Evolutionary conservation across 148 eudicot species (phyloP).

Genomic region (Rhododendron ferrugineum): DNA sequence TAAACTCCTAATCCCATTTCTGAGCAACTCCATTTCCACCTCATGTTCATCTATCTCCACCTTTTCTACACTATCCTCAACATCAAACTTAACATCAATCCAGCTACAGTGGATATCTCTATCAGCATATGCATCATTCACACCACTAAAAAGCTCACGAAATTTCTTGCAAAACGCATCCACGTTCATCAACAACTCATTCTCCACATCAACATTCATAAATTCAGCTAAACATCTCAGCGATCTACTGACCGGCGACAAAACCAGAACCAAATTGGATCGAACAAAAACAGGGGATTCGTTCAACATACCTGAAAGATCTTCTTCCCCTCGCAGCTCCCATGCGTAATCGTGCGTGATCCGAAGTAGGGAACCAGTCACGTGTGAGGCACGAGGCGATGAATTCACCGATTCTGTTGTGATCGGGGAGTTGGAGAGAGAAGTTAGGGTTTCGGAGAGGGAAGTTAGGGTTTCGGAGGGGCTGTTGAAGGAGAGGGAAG

Average conservation of each 20-base stretch:
- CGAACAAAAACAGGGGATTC: constrained; percentile 14
- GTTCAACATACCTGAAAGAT: constrained; percentile 16
- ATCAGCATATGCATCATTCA: constrained; percentile 41
- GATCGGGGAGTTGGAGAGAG: constrained; percentile 13
- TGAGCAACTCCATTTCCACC: constrained; percentile 22
- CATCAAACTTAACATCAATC: constrained; percentile 52
- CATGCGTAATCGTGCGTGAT: constrained; percentile 57
- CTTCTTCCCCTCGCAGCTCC: constrained; percentile 36
- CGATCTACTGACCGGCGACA: constrained; percentile 49
- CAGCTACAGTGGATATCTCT: constrained; percentile 77
- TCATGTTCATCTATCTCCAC: constrained; percentile 21
- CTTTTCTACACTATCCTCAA: constrained; percentile 4
- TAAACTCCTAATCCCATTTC: constrained; percentile 39
- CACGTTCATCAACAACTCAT: constrained; percentile 17
- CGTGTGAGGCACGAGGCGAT: constrained; percentile 12
- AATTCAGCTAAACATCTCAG: constrained; percentile 31
- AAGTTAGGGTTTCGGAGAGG: constrained; percentile 30
- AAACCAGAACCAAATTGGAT: constrained; percentile 68
- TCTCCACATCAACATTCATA: constrained; percentile 22
- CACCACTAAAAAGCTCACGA: constrained; percentile 38
- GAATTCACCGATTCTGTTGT: constrained; percentile 8
- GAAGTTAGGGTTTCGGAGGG: constrained; percentile 24
- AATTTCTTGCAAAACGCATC: constrained; percentile 33
- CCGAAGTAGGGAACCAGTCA: constrained; percentile 47
- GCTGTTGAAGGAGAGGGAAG: constrained; percentile 42